phyloP scores from a whole-genome alignment of 2,329 filamentous ascomycete genomes.

The Aspergillus fumigatus region DNA sequence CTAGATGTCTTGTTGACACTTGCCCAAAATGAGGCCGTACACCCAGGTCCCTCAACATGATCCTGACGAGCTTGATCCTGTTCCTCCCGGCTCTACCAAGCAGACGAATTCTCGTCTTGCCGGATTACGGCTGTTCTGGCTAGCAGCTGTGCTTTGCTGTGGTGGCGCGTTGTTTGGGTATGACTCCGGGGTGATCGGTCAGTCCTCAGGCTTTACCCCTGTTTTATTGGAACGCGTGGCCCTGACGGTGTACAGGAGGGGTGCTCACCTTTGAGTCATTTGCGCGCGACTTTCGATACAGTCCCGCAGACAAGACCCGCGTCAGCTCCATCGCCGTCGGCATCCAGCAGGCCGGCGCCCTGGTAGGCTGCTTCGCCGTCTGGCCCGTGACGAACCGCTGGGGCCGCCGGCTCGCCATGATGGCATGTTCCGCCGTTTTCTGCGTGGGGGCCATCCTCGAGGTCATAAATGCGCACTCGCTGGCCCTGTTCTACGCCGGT shows the following conservation, averaged over 20 bases:
- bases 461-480: slow-evolving; percentile 43
- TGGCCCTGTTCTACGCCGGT: slow-evolving; percentile 44
- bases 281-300: slow-evolving; percentile 40
- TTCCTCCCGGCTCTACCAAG: background rate
- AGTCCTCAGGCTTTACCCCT: background rate
- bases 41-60: slow-evolving; percentile 15
- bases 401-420: slow-evolving; percentile 45
- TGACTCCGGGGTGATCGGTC: slow-evolving; percentile 43
- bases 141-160: slow-evolving; percentile 49
- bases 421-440: slow-evolving; percentile 45
- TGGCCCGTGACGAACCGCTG: slow-evolving; percentile 46
- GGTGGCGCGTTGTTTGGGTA: slow-evolving; percentile 46
- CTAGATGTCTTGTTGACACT: background rate
- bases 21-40: slow-evolving; percentile 11
- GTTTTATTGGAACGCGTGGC: background rate
- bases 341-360: slow-evolving; percentile 50
- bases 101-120: slow-evolving; percentile 21
- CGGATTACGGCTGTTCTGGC: slow-evolving; percentile 48
- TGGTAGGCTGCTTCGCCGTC: slow-evolving; percentile 49
- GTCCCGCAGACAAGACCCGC: slow-evolving; percentile 36
- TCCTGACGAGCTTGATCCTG: background rate
- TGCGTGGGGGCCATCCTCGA: slow-evolving; percentile 45
- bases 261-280: slow-evolving; percentile 46
- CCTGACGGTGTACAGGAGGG: slow-evolving; percentile 31
- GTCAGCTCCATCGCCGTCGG: slow-evolving; percentile 48